A percentile compares a stretch with the other conserved stretches of the same genome.
Conservation (phyloP, 768 basidiomycete genomes). For the Naematelia aurantialba region DNA sequence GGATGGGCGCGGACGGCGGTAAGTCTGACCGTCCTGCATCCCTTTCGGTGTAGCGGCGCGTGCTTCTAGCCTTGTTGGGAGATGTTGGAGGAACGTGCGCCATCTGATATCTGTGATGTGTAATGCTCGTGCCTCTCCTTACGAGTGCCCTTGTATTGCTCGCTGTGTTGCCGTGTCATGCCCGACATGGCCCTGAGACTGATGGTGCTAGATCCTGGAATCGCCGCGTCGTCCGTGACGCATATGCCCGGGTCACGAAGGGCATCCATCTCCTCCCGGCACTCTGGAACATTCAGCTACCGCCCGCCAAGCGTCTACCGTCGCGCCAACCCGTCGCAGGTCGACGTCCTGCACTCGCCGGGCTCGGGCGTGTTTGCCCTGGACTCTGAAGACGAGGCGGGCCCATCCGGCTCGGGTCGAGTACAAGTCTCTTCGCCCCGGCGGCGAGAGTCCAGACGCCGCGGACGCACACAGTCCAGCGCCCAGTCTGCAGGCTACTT, state of each 20-base stretch:
- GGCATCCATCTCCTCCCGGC: constrained; percentile 35
- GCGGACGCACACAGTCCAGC: constrained; percentile 10
- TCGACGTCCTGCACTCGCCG: constrained; percentile 29
- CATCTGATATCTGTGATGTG: no score
- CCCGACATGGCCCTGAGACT: not conserved
- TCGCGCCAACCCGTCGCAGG: constrained; percentile 25
- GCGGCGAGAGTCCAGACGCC: constrained; percentile 19
- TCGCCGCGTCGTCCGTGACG: constrained; percentile 36
- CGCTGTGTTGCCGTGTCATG: no score
- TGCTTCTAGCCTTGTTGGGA: no score
- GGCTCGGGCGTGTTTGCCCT: constrained; percentile 32
- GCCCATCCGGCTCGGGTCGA: constrained; percentile 7
- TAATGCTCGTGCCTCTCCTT: no score
- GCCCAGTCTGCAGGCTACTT: constrained; percentile 23
- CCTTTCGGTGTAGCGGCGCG: no score
- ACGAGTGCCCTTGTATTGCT: no score
- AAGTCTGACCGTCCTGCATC: constrained; percentile 9
- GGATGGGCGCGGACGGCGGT: constrained; percentile 35
- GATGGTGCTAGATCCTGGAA: constrained; percentile 23
- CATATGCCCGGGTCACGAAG: constrained; percentile 32
- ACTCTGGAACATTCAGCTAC: constrained; percentile 21
- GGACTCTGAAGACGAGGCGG: constrained; percentile 40
- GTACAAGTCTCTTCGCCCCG: constrained; percentile 5
- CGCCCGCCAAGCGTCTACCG: constrained; percentile 20
- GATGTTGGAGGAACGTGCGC: no score